Base-by-base conservation (phyloP, 2,329 filamentous ascomycete genomes). In the Aspergillus calidoustus region DNA sequence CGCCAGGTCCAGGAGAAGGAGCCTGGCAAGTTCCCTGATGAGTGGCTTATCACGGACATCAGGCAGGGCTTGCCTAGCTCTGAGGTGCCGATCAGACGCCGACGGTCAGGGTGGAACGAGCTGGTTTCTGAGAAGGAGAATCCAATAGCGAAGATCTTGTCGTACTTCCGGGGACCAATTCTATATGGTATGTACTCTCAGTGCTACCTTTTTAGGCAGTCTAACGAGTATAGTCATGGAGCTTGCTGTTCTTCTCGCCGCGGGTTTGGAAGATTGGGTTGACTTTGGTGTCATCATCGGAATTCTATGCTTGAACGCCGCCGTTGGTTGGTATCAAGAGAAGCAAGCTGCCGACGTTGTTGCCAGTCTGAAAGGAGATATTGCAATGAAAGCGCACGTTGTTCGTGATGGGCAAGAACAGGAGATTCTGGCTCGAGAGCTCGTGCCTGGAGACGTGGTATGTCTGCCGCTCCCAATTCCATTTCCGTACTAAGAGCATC, bases 321-420 rank as follows among this genome's bases (percentile, higher is more conserved):
- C 88, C 66, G 90, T 92, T 72, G 90, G 90, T 79, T 92, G 89
- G 87, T 92, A 92, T 75, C 90, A 92, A 75, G 90, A 92, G 78
- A 92, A 92, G 80, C 89, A 91, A 77, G 90, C 90, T 67, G 89
- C 89, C 63, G 90, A 92, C 79, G 89, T 91, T 66, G 89, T 91
- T 70, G 89, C 89, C 28, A 88, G 84, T 69, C 82, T 92, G 59
- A 92, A 91, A 80, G 90, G 90, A 76, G 90, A 92, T 71, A 92
- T 92, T 72, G 90, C 90, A 68, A 88, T 92, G 86, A 88, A 87
- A 76, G 86, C 88, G 7, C 83, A 80, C 59, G 88, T 89, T 66
- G 79, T 92, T 66, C 89, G 90, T 69, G 83, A 91, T 70, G 88
- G 88, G 54, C 77, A 80, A 59, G 86, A 90, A 75, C 80, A 87